Percentiles rank a stretch among this genome's conserved stretches.
Conservation (phyloP, 805 yeast genomes). For the Starmera dryadoides region DNA sequence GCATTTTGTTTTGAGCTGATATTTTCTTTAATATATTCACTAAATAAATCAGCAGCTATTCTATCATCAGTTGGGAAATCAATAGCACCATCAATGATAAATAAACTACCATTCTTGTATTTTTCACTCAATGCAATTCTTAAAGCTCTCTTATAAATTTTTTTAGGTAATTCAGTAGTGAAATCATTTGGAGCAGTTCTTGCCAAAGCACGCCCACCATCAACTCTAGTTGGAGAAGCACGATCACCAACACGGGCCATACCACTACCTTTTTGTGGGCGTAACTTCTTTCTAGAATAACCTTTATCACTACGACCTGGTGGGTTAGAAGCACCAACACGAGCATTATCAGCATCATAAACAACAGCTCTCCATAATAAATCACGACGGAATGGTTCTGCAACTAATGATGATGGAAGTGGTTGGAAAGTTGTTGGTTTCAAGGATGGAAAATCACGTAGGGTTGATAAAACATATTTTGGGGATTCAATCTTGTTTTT, state of each 20-base stretch:
- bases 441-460: slow-evolving; percentile 82
- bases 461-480: slow-evolving; percentile 64
- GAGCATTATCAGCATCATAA: slow-evolving; percentile 79
- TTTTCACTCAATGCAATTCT: slow-evolving; percentile 77
- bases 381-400: slow-evolving; percentile 80
- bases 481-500: slow-evolving; percentile 42
- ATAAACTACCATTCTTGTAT: slow-evolving; percentile 68
- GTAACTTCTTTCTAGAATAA: slow-evolving; percentile 73
- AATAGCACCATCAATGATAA: slow-evolving; percentile 46
- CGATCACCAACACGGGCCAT: slow-evolving; percentile 94
- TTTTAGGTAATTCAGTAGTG: slow-evolving; percentile 67
- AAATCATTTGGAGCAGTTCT: slow-evolving; percentile 87
- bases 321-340: slow-evolving; percentile 86
- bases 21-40: slow-evolving; percentile 44
- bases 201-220: slow-evolving; percentile 86
- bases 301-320: slow-evolving; percentile 84
- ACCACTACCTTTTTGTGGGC: slow-evolving; percentile 92
- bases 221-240: slow-evolving; percentile 85
- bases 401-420: slow-evolving; percentile 62
- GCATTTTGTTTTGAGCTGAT: slow-evolving; percentile 19
- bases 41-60: slow-evolving; percentile 41
- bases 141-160: slow-evolving; percentile 69
- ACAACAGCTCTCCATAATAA: slow-evolving; percentile 91
- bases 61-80: slow-evolving; percentile 31
- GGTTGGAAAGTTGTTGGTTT: slow-evolving; percentile 80